A percentile compares a stretch with the other conserved stretches of the same genome.
These are phyloP conservation scores for Allantophomopsis lycopodina DNA, from an alignment of 2,329 filamentous ascomycete species.

Conservation along the genomic window DNA sequence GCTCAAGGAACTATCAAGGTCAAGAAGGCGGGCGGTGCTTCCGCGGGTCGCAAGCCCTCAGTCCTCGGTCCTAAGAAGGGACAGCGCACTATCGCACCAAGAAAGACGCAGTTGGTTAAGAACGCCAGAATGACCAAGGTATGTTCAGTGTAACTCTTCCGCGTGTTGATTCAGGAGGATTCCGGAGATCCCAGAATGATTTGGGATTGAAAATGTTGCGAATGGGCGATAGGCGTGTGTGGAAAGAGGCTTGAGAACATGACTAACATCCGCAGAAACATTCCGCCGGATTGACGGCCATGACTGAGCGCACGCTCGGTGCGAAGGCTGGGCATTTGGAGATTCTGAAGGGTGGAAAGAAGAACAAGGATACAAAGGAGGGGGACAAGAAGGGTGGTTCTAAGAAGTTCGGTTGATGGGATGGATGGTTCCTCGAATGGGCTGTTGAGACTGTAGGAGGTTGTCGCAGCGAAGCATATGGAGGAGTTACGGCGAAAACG, in stretches of 20 bases:
- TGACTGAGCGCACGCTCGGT: constrained; percentile 55
- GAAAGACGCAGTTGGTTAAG: constrained; percentile 44
- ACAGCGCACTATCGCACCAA: constrained; percentile 48
- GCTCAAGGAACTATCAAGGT: constrained; percentile 19
- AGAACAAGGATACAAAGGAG: constrained; percentile 29
- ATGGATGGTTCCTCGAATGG: not conserved
- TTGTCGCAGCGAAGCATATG: no score
- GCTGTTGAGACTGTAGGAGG: no score
- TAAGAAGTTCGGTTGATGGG: constrained; percentile 18
- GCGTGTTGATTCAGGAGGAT: not conserved
- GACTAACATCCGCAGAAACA: constrained; percentile 33
- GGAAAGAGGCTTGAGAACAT: not conserved
- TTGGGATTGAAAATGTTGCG: not conserved
- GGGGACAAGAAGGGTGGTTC: constrained; percentile 20
- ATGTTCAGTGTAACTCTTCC: constrained; percentile 2
- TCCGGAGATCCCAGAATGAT: constrained; percentile 1
- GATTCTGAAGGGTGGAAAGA: constrained; percentile 52
- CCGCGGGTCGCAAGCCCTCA: constrained; percentile 14
- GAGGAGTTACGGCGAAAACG: no score
- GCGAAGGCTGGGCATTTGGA: constrained; percentile 58
- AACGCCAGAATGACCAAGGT: constrained; percentile 51
- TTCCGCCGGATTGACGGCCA: constrained; percentile 42
- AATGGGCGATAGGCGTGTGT: not conserved
- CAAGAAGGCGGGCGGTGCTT: constrained; percentile 14
- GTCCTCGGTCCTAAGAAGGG: constrained; percentile 39